phyloP scores from a whole-genome alignment of 2,329 filamentous ascomycete genomes.

The Sordariomycetes sp. region DNA sequence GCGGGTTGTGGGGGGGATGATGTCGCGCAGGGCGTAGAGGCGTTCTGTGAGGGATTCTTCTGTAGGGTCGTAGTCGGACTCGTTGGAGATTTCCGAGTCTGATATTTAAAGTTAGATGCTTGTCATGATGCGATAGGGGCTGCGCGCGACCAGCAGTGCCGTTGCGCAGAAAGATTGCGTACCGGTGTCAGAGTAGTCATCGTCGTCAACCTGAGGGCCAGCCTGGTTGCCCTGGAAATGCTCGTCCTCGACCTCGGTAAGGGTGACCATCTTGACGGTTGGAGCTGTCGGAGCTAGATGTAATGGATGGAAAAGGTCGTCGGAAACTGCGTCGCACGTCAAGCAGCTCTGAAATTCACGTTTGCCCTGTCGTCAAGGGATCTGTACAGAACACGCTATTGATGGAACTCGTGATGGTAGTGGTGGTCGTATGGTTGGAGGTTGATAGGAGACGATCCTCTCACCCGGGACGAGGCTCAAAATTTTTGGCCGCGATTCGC shows the following conservation, averaged over 20 bases:
- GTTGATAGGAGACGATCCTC: no score
- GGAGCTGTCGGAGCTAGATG: no score
- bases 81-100: constrained; percentile 81
- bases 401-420: no score
- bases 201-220: constrained; percentile 71
- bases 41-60: constrained; percentile 58
- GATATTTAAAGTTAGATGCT: constrained; percentile 2
- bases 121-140: constrained; percentile 3
- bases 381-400: no score
- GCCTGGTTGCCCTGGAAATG: constrained; percentile 70
- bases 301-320: not conserved
- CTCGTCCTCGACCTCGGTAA: constrained; percentile 95
- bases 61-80: constrained; percentile 57
- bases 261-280: constrained; percentile 72
- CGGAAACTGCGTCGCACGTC: not conserved
- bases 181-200: constrained; percentile 94
- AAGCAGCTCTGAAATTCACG: no score
- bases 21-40: constrained; percentile 64
- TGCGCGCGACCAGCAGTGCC: constrained; percentile 1
- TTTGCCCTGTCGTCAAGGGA: no score
- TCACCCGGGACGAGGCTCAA: no score
- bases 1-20: constrained; percentile 64
- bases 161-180: constrained; percentile 21
- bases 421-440: no score
- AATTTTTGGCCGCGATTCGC: no score